phyloP scores from a whole-genome alignment of 345 rosid species.

The Eutrema japonicum region DNA sequence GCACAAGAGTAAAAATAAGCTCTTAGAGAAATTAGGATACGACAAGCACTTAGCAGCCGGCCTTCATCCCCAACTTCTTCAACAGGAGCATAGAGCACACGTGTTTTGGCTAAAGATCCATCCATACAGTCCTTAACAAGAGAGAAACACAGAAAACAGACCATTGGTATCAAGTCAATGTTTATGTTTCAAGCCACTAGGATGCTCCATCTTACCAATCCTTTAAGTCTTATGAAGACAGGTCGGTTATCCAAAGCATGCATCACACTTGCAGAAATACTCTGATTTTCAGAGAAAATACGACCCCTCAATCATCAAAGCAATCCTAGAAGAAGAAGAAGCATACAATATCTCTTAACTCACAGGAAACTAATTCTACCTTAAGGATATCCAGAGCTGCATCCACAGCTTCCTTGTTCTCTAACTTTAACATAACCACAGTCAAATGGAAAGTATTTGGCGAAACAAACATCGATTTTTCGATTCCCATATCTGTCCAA shows the following conservation, averaged over 20 bases:
- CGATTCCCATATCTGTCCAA: slow-evolving; percentile 68
- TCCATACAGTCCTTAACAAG: slow-evolving; percentile 66
- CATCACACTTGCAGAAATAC: slow-evolving; percentile 60
- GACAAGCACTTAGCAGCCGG: slow-evolving; percentile 69
- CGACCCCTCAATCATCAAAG: slow-evolving; percentile 31
- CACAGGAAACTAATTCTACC: slow-evolving; percentile 47
- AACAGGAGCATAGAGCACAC: slow-evolving; percentile 70
- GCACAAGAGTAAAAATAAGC: slow-evolving; percentile 6
- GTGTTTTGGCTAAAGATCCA: slow-evolving; percentile 72
- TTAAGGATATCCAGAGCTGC: slow-evolving; percentile 68
- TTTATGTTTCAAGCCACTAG: not conserved
- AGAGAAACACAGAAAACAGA: not conserved
- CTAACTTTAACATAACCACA: slow-evolving; percentile 85
- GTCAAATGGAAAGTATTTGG: slow-evolving; percentile 85
- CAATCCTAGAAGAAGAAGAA: slow-evolving; percentile 19
- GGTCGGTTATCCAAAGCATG: slow-evolving; percentile 82
- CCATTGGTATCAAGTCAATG: not conserved
- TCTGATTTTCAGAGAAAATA: slow-evolving; percentile 49
- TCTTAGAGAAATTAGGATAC: slow-evolving; percentile 58
- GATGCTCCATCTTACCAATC: slow-evolving; percentile 60
- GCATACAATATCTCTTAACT: slow-evolving; percentile 12
- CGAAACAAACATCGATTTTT: slow-evolving; percentile 70
- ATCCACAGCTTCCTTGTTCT: slow-evolving; percentile 70
- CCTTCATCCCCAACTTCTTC: slow-evolving; percentile 73
- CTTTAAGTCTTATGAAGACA: slow-evolving; percentile 66